Conservation (phyloP, 2,329 filamentous ascomycete species). For the Intubia oerlemansii region DNA sequence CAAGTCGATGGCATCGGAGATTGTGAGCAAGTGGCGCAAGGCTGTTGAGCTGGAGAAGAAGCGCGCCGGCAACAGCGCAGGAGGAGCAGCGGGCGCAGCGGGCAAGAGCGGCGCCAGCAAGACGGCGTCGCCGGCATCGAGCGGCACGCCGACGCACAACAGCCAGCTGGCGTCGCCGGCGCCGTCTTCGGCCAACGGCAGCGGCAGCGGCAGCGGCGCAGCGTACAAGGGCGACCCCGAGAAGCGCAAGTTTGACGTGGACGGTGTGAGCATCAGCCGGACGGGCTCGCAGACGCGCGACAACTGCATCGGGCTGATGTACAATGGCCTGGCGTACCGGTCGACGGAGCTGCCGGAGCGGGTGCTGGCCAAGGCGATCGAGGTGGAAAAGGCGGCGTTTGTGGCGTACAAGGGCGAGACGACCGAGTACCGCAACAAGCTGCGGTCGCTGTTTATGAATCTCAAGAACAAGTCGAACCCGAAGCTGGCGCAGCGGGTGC, state of each 20-base stretch:
- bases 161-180: constrained; percentile 17
- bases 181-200: constrained; percentile 27
- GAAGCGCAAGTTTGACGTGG: constrained; percentile 64
- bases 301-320: constrained; percentile 74
- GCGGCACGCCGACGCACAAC: constrained; percentile 16
- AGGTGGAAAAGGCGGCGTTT: constrained; percentile 66
- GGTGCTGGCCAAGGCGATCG: constrained; percentile 54
- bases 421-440: constrained; percentile 63
- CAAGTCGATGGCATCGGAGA: constrained; percentile 52
- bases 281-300: constrained; percentile 59
- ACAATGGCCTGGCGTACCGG: constrained; percentile 62
- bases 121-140: constrained; percentile 18
- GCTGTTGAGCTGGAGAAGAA: constrained; percentile 46
- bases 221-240: constrained; percentile 46
- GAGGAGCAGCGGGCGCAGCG: not conserved
- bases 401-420: constrained; percentile 47
- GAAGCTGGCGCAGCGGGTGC: constrained; percentile 52
- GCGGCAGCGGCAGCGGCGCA: constrained; percentile 22
- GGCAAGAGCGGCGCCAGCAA: constrained; percentile 9
- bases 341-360: constrained; percentile 50
- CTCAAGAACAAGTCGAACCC: constrained; percentile 83
- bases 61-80: constrained; percentile 1
- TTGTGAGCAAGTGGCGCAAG: constrained; percentile 75
- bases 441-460: constrained; percentile 84
- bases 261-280: constrained; percentile 56